A percentile compares a stretch with the other conserved stretches of the same genome.
These are phyloP conservation scores for Proliferodiscus dingleyae DNA, from an alignment of 2,329 filamentous ascomycete species.

Conservation along the genomic window DNA sequence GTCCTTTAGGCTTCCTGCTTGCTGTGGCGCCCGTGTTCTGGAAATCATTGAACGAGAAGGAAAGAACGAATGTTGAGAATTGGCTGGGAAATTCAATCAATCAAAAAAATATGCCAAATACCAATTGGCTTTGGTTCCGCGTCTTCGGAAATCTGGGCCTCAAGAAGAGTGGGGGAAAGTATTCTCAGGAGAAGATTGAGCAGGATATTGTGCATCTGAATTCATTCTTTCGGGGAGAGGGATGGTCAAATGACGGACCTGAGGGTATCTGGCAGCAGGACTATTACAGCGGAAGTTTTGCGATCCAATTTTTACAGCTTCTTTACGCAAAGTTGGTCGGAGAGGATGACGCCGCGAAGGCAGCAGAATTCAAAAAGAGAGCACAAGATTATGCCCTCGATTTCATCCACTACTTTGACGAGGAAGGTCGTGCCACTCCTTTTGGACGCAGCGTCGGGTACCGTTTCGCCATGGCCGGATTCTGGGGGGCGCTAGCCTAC, in stretches of 20 bases:
- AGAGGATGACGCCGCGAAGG: constrained; percentile 59
- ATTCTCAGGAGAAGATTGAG: constrained; percentile 64
- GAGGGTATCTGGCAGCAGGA: constrained; percentile 79
- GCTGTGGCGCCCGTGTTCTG: constrained; percentile 52
- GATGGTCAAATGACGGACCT: constrained; percentile 79
- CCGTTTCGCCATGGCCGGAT: constrained; percentile 80
- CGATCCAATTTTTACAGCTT: constrained; percentile 75
- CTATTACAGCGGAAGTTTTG: constrained; percentile 79
- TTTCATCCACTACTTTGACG: constrained; percentile 71
- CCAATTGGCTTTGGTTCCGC: constrained; percentile 74
- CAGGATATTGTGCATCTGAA: constrained; percentile 73
- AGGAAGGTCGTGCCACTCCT: constrained; percentile 66
- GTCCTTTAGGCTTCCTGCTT: constrained; percentile 69
- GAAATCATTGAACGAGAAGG: constrained; percentile 55
- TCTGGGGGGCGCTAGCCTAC: constrained; percentile 75
- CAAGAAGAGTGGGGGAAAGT: constrained; percentile 68
- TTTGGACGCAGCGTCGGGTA: constrained; percentile 77
- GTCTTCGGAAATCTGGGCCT: constrained; percentile 78
- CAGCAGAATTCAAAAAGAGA: constrained; percentile 64
- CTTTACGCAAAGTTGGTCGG: constrained; percentile 69
- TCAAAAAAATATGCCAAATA: constrained; percentile 70
- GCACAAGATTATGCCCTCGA: constrained; percentile 64
- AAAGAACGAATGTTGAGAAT: constrained; percentile 60
- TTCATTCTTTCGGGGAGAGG: constrained; percentile 75
- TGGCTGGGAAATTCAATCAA: constrained; percentile 75